Evolutionary conservation across 108 stramenopile genomes (phyloP), one percentile per base, ranked within the genome.

Genomic region (Skeletonema grethae): DNA sequence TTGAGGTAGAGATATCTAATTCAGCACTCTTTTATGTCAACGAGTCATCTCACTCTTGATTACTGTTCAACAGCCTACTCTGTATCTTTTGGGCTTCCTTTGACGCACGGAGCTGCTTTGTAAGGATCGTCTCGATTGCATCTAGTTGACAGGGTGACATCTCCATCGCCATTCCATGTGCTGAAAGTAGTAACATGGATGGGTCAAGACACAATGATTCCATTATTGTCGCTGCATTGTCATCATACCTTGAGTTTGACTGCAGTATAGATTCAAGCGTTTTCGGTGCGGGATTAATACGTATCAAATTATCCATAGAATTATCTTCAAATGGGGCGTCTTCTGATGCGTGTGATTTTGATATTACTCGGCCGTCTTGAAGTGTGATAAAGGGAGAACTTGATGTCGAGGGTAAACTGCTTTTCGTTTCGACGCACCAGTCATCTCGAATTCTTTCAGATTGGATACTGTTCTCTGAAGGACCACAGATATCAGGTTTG

Each of bases 81-180:
- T 91, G 88, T 39, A 91, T 85, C 39, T 41, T 50, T 41, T 75
- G 74, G 9, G 90, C 90, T 56, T 86, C 69, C 12, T 63, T 58
- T 2, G 88, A 84, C 13, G 90, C 79, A 29, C 45, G 45, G 9
- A 88, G 58, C 66, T 91, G 90, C 13, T 78, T 77, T 32, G 67
- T 53, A 34, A 91, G 74, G 18, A 91, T 85, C 16, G 50, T 38
- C 63, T 86, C 67, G 25, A 91, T 70, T 34, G 84, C 79, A 68
- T 91, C 90, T 28, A 91, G 50, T 57, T 91, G 88, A 55, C 87
- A 82, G 1, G 90, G 90, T 35, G 90, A 91, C 55, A 91, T 65
- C 57, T 86, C 73, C 71, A 89, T 66, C 10, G 90, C 88, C 88
- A 91, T 89, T 9, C 79, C 82, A 70, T 91, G 88, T 13, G 87